A percentile compares a stretch with the other conserved stretches of the same genome.
Conservation (phyloP, 164 flowering plant genomes). For the Magnolia changhungtana region DNA sequence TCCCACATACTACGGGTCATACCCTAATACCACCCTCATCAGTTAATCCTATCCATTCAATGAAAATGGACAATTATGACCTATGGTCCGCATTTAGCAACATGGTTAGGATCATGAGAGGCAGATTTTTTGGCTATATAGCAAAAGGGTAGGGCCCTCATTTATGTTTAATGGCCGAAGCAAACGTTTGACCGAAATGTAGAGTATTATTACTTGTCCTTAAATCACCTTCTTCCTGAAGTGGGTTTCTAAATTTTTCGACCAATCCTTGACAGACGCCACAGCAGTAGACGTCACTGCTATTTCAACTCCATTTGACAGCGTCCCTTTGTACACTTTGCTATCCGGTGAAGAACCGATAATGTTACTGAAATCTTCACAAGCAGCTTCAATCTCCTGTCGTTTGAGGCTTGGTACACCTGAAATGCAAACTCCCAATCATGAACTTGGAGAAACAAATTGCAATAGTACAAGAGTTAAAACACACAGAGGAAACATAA, state of each 20-base stretch:
- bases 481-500: neutral
- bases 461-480: neutral
- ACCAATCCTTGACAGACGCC: conserved; percentile 50
- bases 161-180: neutral
- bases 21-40: neutral
- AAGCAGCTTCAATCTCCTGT: conserved; percentile 68
- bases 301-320: conserved; percentile 81
- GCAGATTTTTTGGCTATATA: neutral
- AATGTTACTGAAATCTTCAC: conserved; percentile 86
- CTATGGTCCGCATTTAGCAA: neutral
- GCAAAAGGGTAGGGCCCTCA: neutral
- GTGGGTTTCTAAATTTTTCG: conserved; percentile 42
- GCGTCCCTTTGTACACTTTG: conserved; percentile 68
- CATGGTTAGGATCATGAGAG: neutral
- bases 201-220: neutral
- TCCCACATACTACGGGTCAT: neutral
- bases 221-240: conserved; percentile 59
- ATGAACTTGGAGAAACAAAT: neutral
- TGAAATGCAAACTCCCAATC: conserved; percentile 20
- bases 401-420: conserved; percentile 72
- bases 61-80: neutral
- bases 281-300: conserved; percentile 49
- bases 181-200: neutral
- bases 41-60: neutral
- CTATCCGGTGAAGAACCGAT: conserved; percentile 54